These are phyloP conservation scores for Suillus americanus DNA, from an alignment of 768 basidiomycete genomes.

Conservation along the genomic window DNA sequence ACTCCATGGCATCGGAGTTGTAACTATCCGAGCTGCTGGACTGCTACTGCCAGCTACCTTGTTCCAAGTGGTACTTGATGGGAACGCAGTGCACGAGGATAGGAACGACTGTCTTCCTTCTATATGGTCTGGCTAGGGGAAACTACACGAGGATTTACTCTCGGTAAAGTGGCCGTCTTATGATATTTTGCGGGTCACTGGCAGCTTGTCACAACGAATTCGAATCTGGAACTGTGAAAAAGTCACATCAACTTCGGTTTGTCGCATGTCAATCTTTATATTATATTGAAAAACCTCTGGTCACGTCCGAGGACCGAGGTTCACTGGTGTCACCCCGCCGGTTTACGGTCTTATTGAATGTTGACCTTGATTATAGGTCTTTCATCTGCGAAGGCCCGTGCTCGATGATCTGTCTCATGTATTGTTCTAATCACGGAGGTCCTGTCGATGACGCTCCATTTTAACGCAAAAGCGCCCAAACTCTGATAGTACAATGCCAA, in stretches of 20 bases:
- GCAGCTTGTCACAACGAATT: not conserved
- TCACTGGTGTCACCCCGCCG: not conserved
- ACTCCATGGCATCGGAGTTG: not conserved
- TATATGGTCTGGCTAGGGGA: too few relatives aligned
- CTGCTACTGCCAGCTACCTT: not conserved
- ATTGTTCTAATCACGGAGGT: not conserved
- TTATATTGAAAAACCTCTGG: not conserved
- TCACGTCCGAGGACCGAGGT: not conserved
- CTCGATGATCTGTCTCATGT: not conserved
- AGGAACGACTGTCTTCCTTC: too few relatives aligned
- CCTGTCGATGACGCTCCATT: not conserved
- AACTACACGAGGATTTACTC: not conserved
- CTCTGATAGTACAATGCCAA: not conserved
- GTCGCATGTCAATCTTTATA: not conserved
- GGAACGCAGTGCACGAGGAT: not conserved
- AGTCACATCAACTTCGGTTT: not conserved
- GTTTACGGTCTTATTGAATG: too few relatives aligned
- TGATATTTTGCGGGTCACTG: not conserved
- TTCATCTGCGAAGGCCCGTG: not conserved
- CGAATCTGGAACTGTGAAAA: not conserved
- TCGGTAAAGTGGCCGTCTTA: not conserved
- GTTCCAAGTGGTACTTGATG: not conserved
- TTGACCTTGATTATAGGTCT: not conserved
- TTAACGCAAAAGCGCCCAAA: not conserved
- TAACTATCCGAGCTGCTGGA: not conserved